phyloP scores from a whole-genome alignment of 108 stramenopile genomes.

The Skeletonema marinoi region DNA sequence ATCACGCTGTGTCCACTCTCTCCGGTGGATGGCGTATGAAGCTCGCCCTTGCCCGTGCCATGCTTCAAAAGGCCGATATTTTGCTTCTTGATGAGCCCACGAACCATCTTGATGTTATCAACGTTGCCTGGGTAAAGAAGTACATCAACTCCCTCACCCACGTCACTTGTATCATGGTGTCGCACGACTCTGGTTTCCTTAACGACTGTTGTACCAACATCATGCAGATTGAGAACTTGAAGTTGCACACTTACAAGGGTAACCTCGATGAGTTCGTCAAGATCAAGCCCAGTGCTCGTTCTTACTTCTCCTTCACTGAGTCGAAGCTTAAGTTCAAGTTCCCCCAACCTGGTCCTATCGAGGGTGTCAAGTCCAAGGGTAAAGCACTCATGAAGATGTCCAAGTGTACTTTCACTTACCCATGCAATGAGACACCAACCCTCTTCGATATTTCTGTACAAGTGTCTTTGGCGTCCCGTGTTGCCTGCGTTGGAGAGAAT shows the following conservation, averaged over 20 bases:
- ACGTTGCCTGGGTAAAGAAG: conserved; percentile 99
- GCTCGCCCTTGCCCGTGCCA: conserved; percentile 97
- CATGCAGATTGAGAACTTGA: conserved; percentile 96
- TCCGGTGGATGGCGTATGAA: conserved; percentile 99
- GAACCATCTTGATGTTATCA: conserved; percentile 99
- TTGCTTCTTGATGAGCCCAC: conserved; percentile 99
- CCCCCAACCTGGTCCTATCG: conserved; percentile 96
- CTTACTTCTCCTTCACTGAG: conserved; percentile 95
- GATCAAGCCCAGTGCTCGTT: conserved; percentile 93
- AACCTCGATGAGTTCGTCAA: conserved; percentile 99
- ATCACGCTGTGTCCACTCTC: conserved; percentile 96
- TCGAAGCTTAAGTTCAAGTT: conserved; percentile 97
- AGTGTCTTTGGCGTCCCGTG: conserved; percentile 97
- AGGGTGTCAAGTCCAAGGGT: conserved; percentile 99
- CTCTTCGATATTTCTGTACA: conserved; percentile 96
- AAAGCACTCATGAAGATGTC: conserved; percentile 99
- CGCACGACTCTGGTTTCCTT: conserved; percentile 98
- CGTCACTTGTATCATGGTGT: conserved; percentile 98
- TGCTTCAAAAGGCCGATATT: conserved; percentile 99
- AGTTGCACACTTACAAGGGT: conserved; percentile 96
- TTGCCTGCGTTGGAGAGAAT: conserved; percentile 99
- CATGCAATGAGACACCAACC: conserved; percentile 90
- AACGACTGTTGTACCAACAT: conserved; percentile 99
- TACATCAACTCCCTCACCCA: conserved; percentile 96
- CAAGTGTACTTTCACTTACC: conserved; percentile 98